These are phyloP conservation scores for Globisporangium spiculum DNA, from an alignment of 352 stramenopile genomes.

Conservation along the genomic window DNA sequence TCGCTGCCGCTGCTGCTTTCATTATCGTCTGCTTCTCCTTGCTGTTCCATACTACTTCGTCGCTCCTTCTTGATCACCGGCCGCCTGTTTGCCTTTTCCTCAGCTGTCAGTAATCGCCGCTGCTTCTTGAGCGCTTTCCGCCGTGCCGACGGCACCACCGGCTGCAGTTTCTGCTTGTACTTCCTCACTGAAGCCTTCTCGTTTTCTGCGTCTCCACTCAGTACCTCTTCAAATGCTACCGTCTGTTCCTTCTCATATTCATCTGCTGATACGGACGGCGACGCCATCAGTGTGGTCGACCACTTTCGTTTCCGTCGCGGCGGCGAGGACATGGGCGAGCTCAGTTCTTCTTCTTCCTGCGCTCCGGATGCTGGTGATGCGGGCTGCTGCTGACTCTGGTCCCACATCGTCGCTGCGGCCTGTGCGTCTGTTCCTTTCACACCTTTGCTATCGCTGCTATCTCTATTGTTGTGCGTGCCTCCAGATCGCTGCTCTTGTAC, in stretches of 20 bases:
- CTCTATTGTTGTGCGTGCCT: neutral
- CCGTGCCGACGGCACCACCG: conserved; percentile 46
- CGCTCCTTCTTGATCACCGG: conserved; percentile 7
- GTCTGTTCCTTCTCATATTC: conserved; percentile 10
- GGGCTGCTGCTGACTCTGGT: neutral
- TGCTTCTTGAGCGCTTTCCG: conserved; percentile 50
- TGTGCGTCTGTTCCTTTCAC: conserved; percentile 16
- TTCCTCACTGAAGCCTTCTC: conserved; percentile 17
- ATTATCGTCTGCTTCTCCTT: neutral
- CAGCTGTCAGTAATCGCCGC: conserved; percentile 12
- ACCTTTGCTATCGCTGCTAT: neutral
- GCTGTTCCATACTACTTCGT: neutral
- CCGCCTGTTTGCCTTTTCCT: conserved; percentile 15
- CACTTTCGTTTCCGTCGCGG: conserved; percentile 64
- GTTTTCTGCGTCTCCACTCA: neutral
- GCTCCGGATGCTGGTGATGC: neutral
- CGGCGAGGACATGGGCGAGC: conserved; percentile 13
- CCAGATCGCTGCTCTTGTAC: neutral
- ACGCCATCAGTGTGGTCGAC: conserved; percentile 56
- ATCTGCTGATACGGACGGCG: conserved; percentile 4
- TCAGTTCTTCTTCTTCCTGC: neutral
- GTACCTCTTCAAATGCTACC: neutral
- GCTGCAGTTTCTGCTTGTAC: conserved; percentile 30
- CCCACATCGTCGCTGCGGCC: neutral
- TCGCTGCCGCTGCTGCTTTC: neutral